Percentiles rank a stretch among this genome's conserved stretches.
Conservation (phyloP, 345 rosid species). For the Eucalyptus coolabah region DNA sequence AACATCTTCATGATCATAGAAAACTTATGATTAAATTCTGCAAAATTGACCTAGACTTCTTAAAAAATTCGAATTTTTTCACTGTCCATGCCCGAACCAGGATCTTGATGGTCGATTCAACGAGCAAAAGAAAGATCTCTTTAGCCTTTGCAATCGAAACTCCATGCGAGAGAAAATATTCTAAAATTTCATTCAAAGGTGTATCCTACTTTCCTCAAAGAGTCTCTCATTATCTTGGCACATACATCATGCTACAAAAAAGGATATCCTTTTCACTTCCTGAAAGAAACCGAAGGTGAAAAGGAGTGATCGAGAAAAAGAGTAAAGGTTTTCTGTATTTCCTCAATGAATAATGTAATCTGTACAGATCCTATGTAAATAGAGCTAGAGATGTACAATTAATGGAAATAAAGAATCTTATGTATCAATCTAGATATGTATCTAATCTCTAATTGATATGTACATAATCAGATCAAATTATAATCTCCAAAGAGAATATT, state of each 20-base stretch:
- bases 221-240: neutral
- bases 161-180: neutral
- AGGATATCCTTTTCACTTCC: neutral
- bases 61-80: neutral
- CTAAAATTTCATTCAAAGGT: neutral
- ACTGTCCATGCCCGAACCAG: neutral
- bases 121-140: neutral
- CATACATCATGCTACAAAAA: neutral
- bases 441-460: too few relatives aligned
- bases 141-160: neutral
- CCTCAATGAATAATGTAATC: too few relatives aligned
- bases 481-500: too few relatives aligned
- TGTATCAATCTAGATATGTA: too few relatives aligned
- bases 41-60: neutral
- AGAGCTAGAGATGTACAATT: too few relatives aligned
- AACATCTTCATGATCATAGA: neutral
- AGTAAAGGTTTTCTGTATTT: too few relatives aligned
- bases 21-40: neutral
- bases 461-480: too few relatives aligned
- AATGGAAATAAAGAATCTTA: too few relatives aligned
- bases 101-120: neutral
- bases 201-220: neutral
- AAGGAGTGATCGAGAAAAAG: too few relatives aligned
- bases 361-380: too few relatives aligned
- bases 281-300: too few relatives aligned